phyloP scores from a whole-genome alignment of 2,329 filamentous ascomycete genomes.

The Hypomyces perniciosus region DNA sequence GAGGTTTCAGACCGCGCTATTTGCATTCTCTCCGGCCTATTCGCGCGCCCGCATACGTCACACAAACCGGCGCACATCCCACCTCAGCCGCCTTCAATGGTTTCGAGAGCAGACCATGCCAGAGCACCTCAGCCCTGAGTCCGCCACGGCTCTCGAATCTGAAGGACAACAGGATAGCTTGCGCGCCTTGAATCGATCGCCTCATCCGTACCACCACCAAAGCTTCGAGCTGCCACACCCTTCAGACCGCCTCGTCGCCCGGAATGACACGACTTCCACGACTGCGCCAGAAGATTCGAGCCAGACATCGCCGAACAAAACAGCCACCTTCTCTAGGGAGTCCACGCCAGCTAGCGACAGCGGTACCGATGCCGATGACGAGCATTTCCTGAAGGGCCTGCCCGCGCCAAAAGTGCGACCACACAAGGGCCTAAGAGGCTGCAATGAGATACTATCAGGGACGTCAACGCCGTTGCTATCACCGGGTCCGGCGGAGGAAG shows the following conservation, averaged over 20 bases:
- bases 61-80: slow-evolving; percentile 2
- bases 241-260: slow-evolving; percentile 33
- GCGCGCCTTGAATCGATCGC: slow-evolving; percentile 53
- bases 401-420: slow-evolving; percentile 68
- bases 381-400: slow-evolving; percentile 78
- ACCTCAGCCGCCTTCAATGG: slow-evolving; percentile 22
- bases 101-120: slow-evolving; percentile 37
- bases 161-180: slow-evolving; percentile 33
- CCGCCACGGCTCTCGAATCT: slow-evolving; percentile 26
- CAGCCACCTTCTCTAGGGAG: slow-evolving; percentile 38
- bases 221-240: slow-evolving; percentile 45
- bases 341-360: slow-evolving; percentile 71
- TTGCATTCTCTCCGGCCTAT: background rate
- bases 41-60: slow-evolving; percentile 4
- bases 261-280: slow-evolving; percentile 14
- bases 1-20: background rate
- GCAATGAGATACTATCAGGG: slow-evolving; percentile 48
- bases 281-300: slow-evolving; percentile 15
- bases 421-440: slow-evolving; percentile 71
- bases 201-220: slow-evolving; percentile 62
- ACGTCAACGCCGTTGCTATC: slow-evolving; percentile 50
- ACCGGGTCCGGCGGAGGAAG: slow-evolving; percentile 40
- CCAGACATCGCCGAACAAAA: slow-evolving; percentile 18
- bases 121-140: slow-evolving; percentile 35
- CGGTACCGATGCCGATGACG: slow-evolving; percentile 92